Base-by-base conservation (phyloP, 495 filamentous ascomycete species). In the Cladorrhinum samala region DNA sequence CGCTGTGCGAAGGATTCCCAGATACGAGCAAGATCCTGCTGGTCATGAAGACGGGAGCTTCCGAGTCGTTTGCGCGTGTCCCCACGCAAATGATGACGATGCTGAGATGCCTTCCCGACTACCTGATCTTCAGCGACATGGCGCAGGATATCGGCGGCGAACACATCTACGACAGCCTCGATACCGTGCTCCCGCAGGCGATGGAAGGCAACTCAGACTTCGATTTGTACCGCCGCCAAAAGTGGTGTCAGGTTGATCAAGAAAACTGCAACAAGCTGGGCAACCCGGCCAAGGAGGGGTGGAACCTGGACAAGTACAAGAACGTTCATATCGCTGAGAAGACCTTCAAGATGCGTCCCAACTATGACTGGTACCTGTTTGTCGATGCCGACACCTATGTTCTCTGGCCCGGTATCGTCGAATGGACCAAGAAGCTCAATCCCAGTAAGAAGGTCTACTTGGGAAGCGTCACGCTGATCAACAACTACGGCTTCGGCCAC, bases 351-450 rank as follows among this genome's bases (percentile, higher is more conserved):
- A 65, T 74, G 63, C 58, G 68, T 53, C 74, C 76, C 14, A 63
- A 75, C 42, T 77, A 77, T 17, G 78, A 84, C 52, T 88, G 83
- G 81, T 88, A 82, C 59, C 60, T 87, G 43, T 85, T 87, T 60
- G 79, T 86, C 65, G 84, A 87, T 49, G 83, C 83, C 7, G 84
- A 87, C 64, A 84, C 83, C 3, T 84, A 83, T 57, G 68, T 84
- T 46, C 74, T 83, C 9, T 86, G 82, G 82, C 66, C 76, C 19
- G 86, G 79, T 41, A 57, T 85, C 40, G 65, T 82, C 25, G 63
- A 68, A 21, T 87, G 82, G 82, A 64, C 85, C 27, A 61, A 63
- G 30, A 62, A 64, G 36, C 70, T 84, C 53, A 72, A 83, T 48
- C 63, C 75, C 16, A 64, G 53, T 0, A 68, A 80, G 52, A 71